These are phyloP conservation scores for Ophiocordyceps camponoti-leonardi DNA, from an alignment of 2,329 filamentous ascomycete species.

Conservation along the genomic window DNA sequence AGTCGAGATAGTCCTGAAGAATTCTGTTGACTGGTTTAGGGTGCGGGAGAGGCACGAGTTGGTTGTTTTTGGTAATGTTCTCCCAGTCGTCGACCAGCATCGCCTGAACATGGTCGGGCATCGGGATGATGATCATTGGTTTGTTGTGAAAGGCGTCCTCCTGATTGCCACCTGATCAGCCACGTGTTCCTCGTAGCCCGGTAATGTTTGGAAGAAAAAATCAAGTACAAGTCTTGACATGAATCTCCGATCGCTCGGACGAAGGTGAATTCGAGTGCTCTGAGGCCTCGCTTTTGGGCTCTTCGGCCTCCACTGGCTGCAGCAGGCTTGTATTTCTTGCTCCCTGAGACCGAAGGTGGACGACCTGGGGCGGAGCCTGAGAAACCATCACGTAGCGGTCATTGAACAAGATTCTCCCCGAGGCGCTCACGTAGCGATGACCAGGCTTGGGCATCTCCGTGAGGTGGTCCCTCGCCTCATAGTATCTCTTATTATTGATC, in stretches of 20 bases:
- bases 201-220: too few species aligned
- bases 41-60: constrained; percentile 73
- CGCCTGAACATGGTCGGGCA: constrained; percentile 82
- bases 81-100: constrained; percentile 97
- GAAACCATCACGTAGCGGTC: constrained; percentile 1
- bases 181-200: too few species aligned
- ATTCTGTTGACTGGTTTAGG: constrained; percentile 59
- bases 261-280: neutral
- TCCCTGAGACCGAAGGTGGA: neutral
- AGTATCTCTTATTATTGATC: neutral
- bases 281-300: neutral
- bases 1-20: constrained; percentile 61
- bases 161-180: constrained; percentile 24
- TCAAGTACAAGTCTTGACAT: neutral
- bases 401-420: constrained; percentile 1
- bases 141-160: constrained; percentile 76
- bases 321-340: neutral
- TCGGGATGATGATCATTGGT: constrained; percentile 68
- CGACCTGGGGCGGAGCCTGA: neutral
- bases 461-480: constrained; percentile 3
- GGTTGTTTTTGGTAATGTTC: constrained; percentile 88
- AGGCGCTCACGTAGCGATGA: constrained; percentile 4
- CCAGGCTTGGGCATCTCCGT: constrained; percentile 2
- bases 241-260: neutral
- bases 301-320: neutral